phyloP scores from a whole-genome alignment of 495 filamentous ascomycete species.

The Neurospora sublineolata region DNA sequence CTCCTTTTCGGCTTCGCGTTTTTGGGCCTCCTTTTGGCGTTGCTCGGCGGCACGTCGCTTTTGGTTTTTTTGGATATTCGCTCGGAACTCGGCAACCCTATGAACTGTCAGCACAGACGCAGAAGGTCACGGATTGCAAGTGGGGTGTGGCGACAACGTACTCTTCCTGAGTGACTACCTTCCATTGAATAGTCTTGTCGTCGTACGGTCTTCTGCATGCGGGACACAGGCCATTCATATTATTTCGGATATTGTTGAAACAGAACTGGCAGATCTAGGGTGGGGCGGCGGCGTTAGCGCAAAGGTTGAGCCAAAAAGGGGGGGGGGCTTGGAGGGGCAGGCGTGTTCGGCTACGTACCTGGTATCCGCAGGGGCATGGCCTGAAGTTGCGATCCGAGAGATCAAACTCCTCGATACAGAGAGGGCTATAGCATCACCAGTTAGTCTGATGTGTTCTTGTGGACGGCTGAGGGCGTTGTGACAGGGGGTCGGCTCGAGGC shows the following conservation, averaged over 20 bases:
- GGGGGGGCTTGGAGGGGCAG: conserved; percentile 1
- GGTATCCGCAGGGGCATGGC: conserved; percentile 96
- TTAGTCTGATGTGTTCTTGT: background rate
- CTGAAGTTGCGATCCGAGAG: conserved; percentile 93
- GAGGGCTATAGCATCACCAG: conserved; percentile 47
- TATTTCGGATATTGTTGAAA: conserved; percentile 95
- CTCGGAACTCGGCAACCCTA: conserved; percentile 57
- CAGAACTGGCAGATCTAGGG: conserved; percentile 95
- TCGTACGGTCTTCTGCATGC: conserved; percentile 92
- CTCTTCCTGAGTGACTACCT: conserved; percentile 88
- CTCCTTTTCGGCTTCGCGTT: conserved; percentile 86
- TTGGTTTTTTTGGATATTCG: conserved; percentile 77
- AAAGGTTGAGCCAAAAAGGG: conserved; percentile 10
- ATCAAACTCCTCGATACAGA: conserved; percentile 98
- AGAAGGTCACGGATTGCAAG: background rate
- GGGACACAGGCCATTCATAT: conserved; percentile 89
- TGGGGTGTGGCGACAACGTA: conserved; percentile 33
- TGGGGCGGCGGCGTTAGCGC: background rate
- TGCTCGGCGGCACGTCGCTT: conserved; percentile 77
- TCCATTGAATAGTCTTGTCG: conserved; percentile 93
- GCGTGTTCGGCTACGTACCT: conserved; percentile 48
- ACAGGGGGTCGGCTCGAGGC: background rate
- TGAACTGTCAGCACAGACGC: conserved; percentile 14
- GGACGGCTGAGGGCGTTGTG: conserved; percentile 6
- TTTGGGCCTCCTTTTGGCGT: conserved; percentile 88